These are phyloP conservation scores for Pestalotiopsis sp. DNA, from an alignment of 2,329 filamentous ascomycete genomes.

Conservation along the genomic window DNA sequence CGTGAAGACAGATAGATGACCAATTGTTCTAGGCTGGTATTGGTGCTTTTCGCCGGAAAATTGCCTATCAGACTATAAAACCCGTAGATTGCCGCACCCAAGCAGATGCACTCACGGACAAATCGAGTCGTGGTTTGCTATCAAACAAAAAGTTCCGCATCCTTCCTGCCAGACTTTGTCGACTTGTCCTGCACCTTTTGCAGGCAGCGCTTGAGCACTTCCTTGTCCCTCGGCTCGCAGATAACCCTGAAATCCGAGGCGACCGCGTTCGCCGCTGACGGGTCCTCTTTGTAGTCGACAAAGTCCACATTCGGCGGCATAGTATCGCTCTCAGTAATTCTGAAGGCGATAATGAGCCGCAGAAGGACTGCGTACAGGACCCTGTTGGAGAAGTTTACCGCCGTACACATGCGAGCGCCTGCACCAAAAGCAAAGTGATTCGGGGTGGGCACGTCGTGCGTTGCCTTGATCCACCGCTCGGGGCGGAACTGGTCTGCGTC, in stretches of 20 bases:
- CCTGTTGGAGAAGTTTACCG: conserved; percentile 22
- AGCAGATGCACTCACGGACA: no score
- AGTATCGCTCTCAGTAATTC: conserved; percentile 16
- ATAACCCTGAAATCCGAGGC: conserved; percentile 1
- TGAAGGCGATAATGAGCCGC: conserved; percentile 22
- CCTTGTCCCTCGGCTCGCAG: background rate
- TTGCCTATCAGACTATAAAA: no score
- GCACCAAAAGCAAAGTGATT: conserved; percentile 9
- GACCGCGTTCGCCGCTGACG: conserved; percentile 9
- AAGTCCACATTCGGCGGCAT: conserved; percentile 17
- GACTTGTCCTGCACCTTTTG: background rate
- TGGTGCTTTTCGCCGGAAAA: no score
- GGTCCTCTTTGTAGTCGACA: conserved; percentile 19
- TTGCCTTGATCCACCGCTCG: conserved; percentile 16
- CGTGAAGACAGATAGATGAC: no score
- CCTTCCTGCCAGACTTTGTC: background rate
- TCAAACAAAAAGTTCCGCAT: background rate
- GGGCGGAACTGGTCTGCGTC: conserved; percentile 14
- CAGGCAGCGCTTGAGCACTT: background rate
- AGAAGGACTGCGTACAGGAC: conserved; percentile 24
- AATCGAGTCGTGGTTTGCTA: background rate
- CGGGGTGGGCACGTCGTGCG: background rate
- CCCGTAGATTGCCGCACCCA: no score
- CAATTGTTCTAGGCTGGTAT: no score
- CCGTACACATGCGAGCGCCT: conserved; percentile 6